Base-by-base conservation (phyloP, 352 stramenopile genomes). In the Phytophthora kernoviae region DNA sequence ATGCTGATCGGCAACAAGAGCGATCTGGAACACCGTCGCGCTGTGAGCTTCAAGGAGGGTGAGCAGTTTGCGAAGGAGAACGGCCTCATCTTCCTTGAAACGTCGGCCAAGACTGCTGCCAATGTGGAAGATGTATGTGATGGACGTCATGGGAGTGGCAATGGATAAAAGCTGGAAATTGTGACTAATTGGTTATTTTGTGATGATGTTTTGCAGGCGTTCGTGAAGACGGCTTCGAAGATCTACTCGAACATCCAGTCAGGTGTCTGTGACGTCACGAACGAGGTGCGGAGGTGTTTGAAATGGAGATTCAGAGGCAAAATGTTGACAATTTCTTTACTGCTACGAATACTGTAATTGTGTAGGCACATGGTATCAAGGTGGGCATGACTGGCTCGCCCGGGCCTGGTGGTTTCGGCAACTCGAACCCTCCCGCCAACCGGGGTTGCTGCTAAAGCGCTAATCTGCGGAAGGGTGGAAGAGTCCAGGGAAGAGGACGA, bases 81-180 rank as follows among this genome's bases (percentile, higher is more conserved):
- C 76, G 97, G 97, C 1, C 81, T 99, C n/a, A 98, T 99, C 55
- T 99, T 99, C 82, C 79, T 99, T 46, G 98, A 99, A 79, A 99
- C 98, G 4, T 99, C 91, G 45, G 98, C 98, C 14, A 99, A 99
- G 83, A 99, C 97, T 4, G 96, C 96, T 4, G 94, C 93, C 42
- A 99, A 99, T 73, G 98, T 99, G 5, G 97, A 99, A 81, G 86
- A 98, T 58, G 95, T 97, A 66, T 85, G 94, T 81, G n/a, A 0
- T 37, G 50, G 36, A 30, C 12, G 7, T 24, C n/a, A n/a, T n/a
- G n/a, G n/a, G n/a, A n/a, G n/a, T n/a, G n/a, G n/a, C n/a, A n/a
- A 11, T 27, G 7, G 24, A 5, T 33, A 22, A 20, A 12, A 21
- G 9, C 12, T 54, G 14, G 10, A 40, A 1, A 11, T 30, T 52